Conservation (phyloP, 2,329 filamentous ascomycete species). For the Fusarium dlaminii region DNA sequence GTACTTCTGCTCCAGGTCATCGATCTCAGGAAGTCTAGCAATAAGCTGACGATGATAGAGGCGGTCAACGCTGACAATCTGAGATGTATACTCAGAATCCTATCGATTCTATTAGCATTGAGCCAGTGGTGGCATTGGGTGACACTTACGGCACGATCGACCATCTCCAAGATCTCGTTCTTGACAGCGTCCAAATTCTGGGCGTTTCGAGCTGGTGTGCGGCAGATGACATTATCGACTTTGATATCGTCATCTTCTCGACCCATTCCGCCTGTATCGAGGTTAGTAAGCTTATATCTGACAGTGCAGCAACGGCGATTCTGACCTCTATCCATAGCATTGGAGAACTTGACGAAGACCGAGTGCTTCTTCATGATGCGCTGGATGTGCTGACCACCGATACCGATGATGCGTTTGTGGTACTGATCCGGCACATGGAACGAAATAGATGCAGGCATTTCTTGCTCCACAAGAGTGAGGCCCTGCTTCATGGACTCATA, state of each 20-base stretch:
- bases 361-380: slow-evolving; percentile 99
- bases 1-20: slow-evolving; percentile 97
- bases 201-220: slow-evolving; percentile 94
- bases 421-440: slow-evolving; percentile 99
- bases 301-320: background rate
- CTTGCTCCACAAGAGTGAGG: slow-evolving; percentile 91
- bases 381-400: slow-evolving; percentile 97
- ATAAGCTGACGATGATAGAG: slow-evolving; percentile 96
- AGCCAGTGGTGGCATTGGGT: background rate
- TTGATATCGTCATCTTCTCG: slow-evolving; percentile 98
- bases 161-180: slow-evolving; percentile 99
- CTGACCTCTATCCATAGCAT: slow-evolving; percentile 92
- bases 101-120: slow-evolving; percentile 45
- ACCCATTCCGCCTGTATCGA: slow-evolving; percentile 68
- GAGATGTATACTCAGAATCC: slow-evolving; percentile 96
- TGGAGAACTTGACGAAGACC: slow-evolving; percentile 99
- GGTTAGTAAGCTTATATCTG: slow-evolving; percentile 47
- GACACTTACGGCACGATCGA: slow-evolving; percentile 82
- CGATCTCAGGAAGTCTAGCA: slow-evolving; percentile 85
- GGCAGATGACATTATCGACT: slow-evolving; percentile 98
- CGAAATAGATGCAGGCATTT: slow-evolving; percentile 98
- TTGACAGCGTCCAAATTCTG: slow-evolving; percentile 97
- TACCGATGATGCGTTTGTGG: slow-evolving; percentile 98
- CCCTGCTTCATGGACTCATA: slow-evolving; percentile 97
- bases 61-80: slow-evolving; percentile 92